A percentile compares a stretch with the other conserved stretches of the same genome.
phyloP scores from a whole-genome alignment of 768 basidiomycete species.

The Psilocybe tampanensis region DNA sequence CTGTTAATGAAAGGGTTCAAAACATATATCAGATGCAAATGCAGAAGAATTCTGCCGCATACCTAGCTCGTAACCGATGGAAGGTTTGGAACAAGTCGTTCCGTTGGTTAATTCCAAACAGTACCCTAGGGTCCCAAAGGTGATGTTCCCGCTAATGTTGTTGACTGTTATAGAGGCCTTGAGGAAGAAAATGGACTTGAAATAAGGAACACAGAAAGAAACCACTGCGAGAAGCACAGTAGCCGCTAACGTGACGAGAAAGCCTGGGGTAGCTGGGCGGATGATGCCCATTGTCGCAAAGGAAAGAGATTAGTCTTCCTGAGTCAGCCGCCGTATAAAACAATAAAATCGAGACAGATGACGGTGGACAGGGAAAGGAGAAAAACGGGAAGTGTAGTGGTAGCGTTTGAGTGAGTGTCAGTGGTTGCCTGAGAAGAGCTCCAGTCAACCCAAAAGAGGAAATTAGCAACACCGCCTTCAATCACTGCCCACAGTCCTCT shows the following conservation, averaged over 20 bases:
- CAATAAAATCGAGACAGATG: constrained; percentile 2
- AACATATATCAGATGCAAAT: neutral
- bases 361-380: constrained; percentile 8
- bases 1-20: constrained; percentile 37
- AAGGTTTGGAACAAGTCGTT: constrained; percentile 76
- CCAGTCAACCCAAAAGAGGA: constrained; percentile 11
- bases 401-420: neutral
- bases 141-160: constrained; percentile 61
- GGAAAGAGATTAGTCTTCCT: constrained; percentile 5
- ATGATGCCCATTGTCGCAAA: constrained; percentile 54
- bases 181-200: constrained; percentile 91
- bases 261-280: constrained; percentile 89
- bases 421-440: constrained; percentile 2
- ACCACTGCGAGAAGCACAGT: constrained; percentile 82
- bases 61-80: constrained; percentile 90
- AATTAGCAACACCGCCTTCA: constrained; percentile 10
- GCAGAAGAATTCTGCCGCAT: constrained; percentile 29
- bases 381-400: constrained; percentile 5
- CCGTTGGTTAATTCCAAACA: constrained; percentile 62
- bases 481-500: no score
- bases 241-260: constrained; percentile 79
- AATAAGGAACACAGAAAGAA: constrained; percentile 86
- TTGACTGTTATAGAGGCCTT: constrained; percentile 61
- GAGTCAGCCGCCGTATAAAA: constrained; percentile 8
- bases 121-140: constrained; percentile 90